Evolutionary conservation across 805 yeast genomes (phyloP).

Genomic region (Starmerella apis): DNA sequence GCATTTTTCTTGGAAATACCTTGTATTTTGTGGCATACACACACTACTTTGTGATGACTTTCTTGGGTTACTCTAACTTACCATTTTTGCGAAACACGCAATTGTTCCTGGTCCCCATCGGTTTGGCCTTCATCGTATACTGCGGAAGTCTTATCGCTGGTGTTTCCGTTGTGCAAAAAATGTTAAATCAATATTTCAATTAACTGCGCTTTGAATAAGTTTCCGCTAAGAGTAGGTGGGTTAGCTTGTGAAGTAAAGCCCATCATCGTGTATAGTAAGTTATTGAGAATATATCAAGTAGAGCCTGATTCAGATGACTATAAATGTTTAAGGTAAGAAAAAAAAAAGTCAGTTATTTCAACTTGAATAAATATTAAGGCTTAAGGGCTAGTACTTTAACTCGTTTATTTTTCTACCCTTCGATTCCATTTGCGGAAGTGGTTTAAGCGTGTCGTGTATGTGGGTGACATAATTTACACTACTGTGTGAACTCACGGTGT

Average conservation of each 20-base stretch:
- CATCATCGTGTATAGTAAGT: too few relatives aligned
- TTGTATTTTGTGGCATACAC: constrained; percentile 63
- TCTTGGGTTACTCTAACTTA: constrained; percentile 76
- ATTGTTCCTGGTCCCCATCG: constrained; percentile 52
- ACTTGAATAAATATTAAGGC: too few relatives aligned
- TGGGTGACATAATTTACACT: background rate
- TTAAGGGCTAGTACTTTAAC: too few relatives aligned
- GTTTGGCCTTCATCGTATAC: constrained; percentile 48
- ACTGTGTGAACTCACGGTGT: background rate
- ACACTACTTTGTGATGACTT: constrained; percentile 69
- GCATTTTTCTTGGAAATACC: constrained; percentile 67
- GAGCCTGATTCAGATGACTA: too few relatives aligned
- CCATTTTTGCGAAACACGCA: constrained; percentile 59
- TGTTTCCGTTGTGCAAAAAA: constrained; percentile 59
- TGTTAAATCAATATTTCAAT: constrained; percentile 41
- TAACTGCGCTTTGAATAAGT: too few relatives aligned
- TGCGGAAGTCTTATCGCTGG: constrained; percentile 48
- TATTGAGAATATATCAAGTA: too few relatives aligned
- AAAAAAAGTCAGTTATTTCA: too few relatives aligned
- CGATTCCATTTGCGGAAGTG: background rate
- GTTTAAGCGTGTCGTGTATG: constrained; percentile 1
- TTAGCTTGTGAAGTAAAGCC: too few relatives aligned
- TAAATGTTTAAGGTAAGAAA: too few relatives aligned
- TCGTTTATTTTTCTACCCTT: background rate
- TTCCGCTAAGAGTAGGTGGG: too few relatives aligned